These are phyloP conservation scores for Cucurbita pepo DNA, from an alignment of 306 rosid genomes.

Conservation along the genomic window DNA sequence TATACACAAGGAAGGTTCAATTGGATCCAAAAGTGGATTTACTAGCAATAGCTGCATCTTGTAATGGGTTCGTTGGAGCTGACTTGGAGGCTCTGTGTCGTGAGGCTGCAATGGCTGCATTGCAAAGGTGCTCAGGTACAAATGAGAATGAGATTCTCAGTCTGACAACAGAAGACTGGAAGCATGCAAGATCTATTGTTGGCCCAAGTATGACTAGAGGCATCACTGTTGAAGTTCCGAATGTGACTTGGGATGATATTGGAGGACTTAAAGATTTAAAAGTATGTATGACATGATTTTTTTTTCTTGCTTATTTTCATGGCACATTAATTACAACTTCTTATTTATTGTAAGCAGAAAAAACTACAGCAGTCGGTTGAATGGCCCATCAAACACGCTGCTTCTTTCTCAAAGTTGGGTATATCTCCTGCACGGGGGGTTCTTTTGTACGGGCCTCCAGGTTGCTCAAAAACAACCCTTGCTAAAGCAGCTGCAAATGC, in stretches of 20 bases:
- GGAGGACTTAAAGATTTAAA: slow-evolving; percentile 79
- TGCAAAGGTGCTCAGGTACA: slow-evolving; percentile 34
- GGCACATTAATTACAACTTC: background rate
- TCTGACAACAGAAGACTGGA: slow-evolving; percentile 65
- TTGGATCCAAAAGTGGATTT: slow-evolving; percentile 41
- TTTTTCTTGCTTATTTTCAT: slow-evolving; percentile 7
- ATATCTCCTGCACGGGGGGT: slow-evolving; percentile 76
- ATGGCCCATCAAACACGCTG: slow-evolving; percentile 77
- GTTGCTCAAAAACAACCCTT: slow-evolving; percentile 91
- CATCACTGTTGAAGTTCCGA: slow-evolving; percentile 72
- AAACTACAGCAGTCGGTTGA: slow-evolving; percentile 85
- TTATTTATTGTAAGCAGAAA: slow-evolving; percentile 30
- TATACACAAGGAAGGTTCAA: slow-evolving; percentile 63
- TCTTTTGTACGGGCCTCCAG: slow-evolving; percentile 97
- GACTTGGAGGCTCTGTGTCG: slow-evolving; percentile 78
- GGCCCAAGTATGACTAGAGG: slow-evolving; percentile 91
- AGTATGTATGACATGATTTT: slow-evolving; percentile 32
- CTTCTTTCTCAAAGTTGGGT: slow-evolving; percentile 57
- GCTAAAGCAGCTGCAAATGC: slow-evolving; percentile 96
- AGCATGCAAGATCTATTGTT: slow-evolving; percentile 46
- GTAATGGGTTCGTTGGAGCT: slow-evolving; percentile 94
- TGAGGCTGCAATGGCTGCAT: slow-evolving; percentile 47
- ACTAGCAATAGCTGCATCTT: slow-evolving; percentile 54
- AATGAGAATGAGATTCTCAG: slow-evolving; percentile 23
- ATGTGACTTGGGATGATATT: slow-evolving; percentile 81